Percentiles rank a stretch among this genome's conserved stretches.
Evolutionary conservation across 805 yeast genomes (phyloP).

Genomic region (Candida railenensis): DNA sequence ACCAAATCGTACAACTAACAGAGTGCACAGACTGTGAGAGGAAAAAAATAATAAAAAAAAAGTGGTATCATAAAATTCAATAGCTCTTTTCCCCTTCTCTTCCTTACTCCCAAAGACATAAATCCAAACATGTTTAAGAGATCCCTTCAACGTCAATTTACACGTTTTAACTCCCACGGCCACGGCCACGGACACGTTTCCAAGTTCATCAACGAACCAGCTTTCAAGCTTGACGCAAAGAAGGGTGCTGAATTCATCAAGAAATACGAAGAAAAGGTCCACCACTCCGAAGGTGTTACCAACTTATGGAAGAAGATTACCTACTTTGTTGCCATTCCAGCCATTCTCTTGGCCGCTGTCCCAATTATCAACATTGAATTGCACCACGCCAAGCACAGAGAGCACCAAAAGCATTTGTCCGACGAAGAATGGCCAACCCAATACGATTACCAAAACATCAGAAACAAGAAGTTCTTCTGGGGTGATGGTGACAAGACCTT

Average conservation of each 20-base stretch:
- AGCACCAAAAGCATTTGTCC: conserved; percentile 65
- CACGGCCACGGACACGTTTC: conserved; percentile 38
- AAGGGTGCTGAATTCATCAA: conserved; percentile 73
- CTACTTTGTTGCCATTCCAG: conserved; percentile 77
- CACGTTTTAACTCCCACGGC: conserved; percentile 38
- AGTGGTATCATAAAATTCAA: not conserved
- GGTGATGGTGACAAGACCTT: conserved; percentile 97
- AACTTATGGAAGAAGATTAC: conserved; percentile 85
- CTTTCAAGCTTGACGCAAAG: conserved; percentile 48
- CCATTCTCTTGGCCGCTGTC: conserved; percentile 69
- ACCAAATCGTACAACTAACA: not conserved
- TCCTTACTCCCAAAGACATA: no score
- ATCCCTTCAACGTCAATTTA: conserved; percentile 34
- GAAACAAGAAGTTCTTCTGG: conserved; percentile 92
- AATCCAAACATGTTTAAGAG: conserved; percentile 33
- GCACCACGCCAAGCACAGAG: conserved; percentile 89
- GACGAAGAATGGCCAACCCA: conserved; percentile 94
- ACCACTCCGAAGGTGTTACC: conserved; percentile 79
- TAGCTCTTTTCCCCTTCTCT: not conserved
- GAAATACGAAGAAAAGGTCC: conserved; percentile 59
- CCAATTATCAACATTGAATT: conserved; percentile 80
- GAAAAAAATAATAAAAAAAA: conserved; percentile 5
- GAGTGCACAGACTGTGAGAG: not conserved
- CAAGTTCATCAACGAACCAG: conserved; percentile 38
- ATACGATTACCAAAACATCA: conserved; percentile 88